phyloP scores from a whole-genome alignment of 2,329 filamentous ascomycete species.

The Epicoccum nigrum region DNA sequence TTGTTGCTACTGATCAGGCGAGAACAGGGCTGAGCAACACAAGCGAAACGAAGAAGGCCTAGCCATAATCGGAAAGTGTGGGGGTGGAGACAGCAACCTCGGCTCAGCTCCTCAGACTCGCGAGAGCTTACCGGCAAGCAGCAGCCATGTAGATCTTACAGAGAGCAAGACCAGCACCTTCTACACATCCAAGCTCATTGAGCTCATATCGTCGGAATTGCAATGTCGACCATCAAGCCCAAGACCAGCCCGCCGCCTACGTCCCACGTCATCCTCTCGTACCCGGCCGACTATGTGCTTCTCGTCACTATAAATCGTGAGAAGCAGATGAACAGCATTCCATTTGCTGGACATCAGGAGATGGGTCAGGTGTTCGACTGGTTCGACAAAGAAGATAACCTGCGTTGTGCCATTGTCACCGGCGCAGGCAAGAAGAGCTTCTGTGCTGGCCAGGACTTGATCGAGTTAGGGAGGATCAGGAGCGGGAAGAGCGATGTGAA shows the following conservation, averaged over 20 bases:
- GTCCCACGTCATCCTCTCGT: constrained; percentile 50
- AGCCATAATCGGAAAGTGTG: neutral
- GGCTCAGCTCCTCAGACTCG: constrained; percentile 9
- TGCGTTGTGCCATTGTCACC: constrained; percentile 56
- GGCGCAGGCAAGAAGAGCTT: constrained; percentile 61
- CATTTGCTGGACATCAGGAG: constrained; percentile 54
- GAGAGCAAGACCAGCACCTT: neutral
- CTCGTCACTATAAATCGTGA: constrained; percentile 62
- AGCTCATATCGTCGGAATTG: neutral
- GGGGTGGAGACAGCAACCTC: constrained; percentile 9
- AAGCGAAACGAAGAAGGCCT: neutral
- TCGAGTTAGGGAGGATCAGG: constrained; percentile 50
- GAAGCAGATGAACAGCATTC: constrained; percentile 54
- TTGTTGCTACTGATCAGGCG: too few species aligned
- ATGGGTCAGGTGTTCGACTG: constrained; percentile 58
- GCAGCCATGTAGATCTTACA: constrained; percentile 13
- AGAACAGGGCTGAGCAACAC: neutral
- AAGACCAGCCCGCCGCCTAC: constrained; percentile 40
- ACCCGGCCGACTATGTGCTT: constrained; percentile 56
- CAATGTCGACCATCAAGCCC: constrained; percentile 37
- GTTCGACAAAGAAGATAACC: constrained; percentile 59
- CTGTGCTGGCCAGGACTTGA: constrained; percentile 62
- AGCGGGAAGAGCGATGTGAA: constrained; percentile 31
- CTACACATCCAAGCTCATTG: neutral
- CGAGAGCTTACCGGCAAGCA: constrained; percentile 7